Evolutionary conservation across 768 basidiomycete species (phyloP), one percentile per base, ranked within the genome.

Genomic region (Porpolomopsis calyptriformis): DNA sequence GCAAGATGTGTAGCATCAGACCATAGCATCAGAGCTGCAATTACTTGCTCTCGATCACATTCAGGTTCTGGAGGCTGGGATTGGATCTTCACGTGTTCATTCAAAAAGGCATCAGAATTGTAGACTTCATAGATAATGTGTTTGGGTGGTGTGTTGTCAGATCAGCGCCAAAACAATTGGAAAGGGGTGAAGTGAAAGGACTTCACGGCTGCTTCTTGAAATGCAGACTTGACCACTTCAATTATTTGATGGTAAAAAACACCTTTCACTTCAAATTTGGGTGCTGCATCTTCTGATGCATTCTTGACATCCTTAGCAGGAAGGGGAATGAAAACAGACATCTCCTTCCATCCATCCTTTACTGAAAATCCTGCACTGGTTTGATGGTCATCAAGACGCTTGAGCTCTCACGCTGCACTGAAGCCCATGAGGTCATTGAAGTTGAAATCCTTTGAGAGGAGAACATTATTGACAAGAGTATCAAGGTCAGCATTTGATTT

Each of bases 1-100:
- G 62, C 45, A 11, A 63, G 54, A 36, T 60, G 59, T 0, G 59
- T 64, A 2, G 54, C 45, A 39, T 64, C 62, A 2, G 60, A 63
- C 37, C 53, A 59, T 3, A 60, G 46, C 61, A 60, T 61, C 1
- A 60, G 2, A 0, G 52, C 37, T 22, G n/a, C 56, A 49, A 68
- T 46, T 4, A 59, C 55, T 6, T 40, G 40, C 38, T 63, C 58
- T 1, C 59, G 50, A 19, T 51, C 42, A 26, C 51, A 50, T 22
- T 38, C 40, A 6, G 53, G 53, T 20, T 52, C 36, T 9, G 26
- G 22, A 16, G 52, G 53, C 3, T 43, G 52, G 25, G 47, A 31
- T 22, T 48, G 53, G 20, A 55, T 33, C 27, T 40, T 33, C 12
- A 47, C 20, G 38, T 59, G 45, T 44, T 46, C 53, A 18, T 47